Evolutionary conservation across 352 stramenopile genomes (phyloP).

Genomic region (Thalassiosira hispida): DNA sequence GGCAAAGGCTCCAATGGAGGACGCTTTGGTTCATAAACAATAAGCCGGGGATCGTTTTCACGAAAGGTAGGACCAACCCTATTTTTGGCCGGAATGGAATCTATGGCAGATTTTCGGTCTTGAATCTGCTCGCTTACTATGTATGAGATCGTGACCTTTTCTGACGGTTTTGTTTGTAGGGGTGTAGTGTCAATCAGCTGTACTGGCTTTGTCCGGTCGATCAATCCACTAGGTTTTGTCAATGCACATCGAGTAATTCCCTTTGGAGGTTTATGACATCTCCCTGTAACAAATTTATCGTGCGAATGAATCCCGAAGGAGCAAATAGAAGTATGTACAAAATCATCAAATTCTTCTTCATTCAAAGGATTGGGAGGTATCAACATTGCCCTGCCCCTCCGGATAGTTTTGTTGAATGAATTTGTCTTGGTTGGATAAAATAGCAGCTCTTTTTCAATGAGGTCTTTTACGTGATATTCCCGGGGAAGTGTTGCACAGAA

Average conservation of each 20-base stretch:
- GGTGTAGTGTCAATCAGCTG: constrained; percentile 27
- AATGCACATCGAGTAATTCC: constrained; percentile 28
- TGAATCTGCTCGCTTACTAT: constrained; percentile 12
- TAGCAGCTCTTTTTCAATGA: constrained; percentile 42
- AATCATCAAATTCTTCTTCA: constrained; percentile 19
- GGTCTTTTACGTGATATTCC: constrained; percentile 36
- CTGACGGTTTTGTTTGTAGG: background rate
- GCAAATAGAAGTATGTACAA: constrained; percentile 8
- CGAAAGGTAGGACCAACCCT: background rate
- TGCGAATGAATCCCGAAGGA: constrained; percentile 29
- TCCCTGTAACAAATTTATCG: background rate
- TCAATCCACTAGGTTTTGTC: constrained; percentile 20
- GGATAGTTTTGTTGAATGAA: background rate
- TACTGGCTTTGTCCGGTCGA: constrained; percentile 22
- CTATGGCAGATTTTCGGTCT: background rate
- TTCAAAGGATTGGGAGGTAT: constrained; percentile 27
- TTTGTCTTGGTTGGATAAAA: constrained; percentile 21
- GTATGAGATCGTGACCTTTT: constrained; percentile 16
- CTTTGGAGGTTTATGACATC: constrained; percentile 32
- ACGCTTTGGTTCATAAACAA: constrained; percentile 29
- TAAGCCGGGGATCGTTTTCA: constrained; percentile 16
- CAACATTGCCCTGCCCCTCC: constrained; percentile 13
- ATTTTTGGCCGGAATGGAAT: constrained; percentile 6
- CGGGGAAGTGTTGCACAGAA: constrained; percentile 17
- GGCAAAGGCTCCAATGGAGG: constrained; percentile 7